Percentiles rank a stretch among this genome's conserved stretches.
phyloP scores from a whole-genome alignment of 1,284 basidiomycete genomes.

The Bjerkandera adusta region DNA sequence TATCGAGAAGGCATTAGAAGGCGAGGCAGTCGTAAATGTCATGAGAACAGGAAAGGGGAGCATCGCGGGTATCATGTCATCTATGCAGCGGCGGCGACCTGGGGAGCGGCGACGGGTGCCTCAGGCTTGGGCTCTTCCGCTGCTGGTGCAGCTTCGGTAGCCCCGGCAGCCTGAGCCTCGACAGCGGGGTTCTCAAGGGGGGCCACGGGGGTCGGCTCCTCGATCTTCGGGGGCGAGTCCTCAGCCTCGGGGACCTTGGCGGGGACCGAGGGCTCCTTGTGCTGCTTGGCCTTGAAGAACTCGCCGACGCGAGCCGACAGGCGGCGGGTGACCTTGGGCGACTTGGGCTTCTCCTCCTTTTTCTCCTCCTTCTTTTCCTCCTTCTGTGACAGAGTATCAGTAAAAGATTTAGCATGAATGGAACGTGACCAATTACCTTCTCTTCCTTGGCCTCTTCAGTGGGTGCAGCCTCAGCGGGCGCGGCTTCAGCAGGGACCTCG shows the following conservation, averaged over 20 bases:
- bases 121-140: constrained; percentile 38
- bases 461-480: constrained; percentile 30
- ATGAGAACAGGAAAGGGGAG: constrained; percentile 31
- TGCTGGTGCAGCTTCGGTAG: constrained; percentile 34
- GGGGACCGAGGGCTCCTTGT: constrained; percentile 63
- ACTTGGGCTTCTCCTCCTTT: constrained; percentile 39
- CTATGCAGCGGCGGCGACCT: constrained; percentile 62
- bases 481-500: constrained; percentile 29
- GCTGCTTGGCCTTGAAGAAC: constrained; percentile 79
- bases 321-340: constrained; percentile 68
- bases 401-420: neutral
- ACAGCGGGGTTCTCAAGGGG: constrained; percentile 71
- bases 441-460: constrained; percentile 58
- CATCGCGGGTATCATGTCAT: constrained; percentile 18
- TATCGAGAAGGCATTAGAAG: constrained; percentile 37
- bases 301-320: constrained; percentile 74
- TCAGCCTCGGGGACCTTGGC: constrained; percentile 88
- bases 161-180: constrained; percentile 32
- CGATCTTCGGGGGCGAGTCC: constrained; percentile 77
- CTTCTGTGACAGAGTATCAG: constrained; percentile 31
- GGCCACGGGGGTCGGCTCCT: constrained; percentile 69
- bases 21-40: constrained; percentile 51
- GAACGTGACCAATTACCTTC: constrained; percentile 41
- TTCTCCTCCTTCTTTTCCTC: constrained; percentile 49
- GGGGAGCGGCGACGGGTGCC: constrained; percentile 33